Evolutionary conservation across 225 moss, liverwort and hornwort species (phyloP).

Genomic region (Rhytidiadelphus loreus): DNA sequence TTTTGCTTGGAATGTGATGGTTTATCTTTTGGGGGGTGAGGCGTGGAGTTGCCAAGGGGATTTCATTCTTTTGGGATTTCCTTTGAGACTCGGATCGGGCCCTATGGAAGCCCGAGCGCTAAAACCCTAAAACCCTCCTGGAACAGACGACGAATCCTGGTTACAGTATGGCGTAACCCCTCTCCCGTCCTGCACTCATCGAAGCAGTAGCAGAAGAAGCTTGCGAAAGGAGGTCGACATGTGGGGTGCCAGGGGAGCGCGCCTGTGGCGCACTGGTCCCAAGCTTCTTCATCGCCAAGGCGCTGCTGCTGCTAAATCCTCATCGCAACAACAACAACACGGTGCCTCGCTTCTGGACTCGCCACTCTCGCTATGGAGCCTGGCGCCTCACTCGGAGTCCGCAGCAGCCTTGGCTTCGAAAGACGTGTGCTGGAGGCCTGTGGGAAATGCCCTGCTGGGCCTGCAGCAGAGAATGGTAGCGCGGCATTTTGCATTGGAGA

Average conservation of each 20-base stretch:
- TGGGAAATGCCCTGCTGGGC: not conserved
- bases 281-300: not conserved
- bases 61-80: not conserved
- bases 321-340: not conserved
- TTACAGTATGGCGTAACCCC: not conserved
- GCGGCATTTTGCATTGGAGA: not conserved
- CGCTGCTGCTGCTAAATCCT: not conserved
- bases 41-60: not conserved
- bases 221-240: not conserved
- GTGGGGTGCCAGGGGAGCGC: conserved; percentile 26
- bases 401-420: not conserved
- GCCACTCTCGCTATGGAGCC: not conserved
- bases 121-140: not conserved
- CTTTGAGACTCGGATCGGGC: not conserved
- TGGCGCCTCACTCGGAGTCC: not conserved
- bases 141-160: not conserved
- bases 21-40: too few species aligned
- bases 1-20: too few species aligned
- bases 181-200: not conserved
- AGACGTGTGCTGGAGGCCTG: not conserved
- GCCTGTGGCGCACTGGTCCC: conserved; percentile 19
- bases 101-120: not conserved
- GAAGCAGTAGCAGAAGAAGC: not conserved
- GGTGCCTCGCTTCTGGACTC: not conserved
- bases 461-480: conserved; percentile 11